Evolutionary conservation across 192 early-diverging fungal genomes (phyloP).

Genomic region (Coemansia erecta): DNA sequence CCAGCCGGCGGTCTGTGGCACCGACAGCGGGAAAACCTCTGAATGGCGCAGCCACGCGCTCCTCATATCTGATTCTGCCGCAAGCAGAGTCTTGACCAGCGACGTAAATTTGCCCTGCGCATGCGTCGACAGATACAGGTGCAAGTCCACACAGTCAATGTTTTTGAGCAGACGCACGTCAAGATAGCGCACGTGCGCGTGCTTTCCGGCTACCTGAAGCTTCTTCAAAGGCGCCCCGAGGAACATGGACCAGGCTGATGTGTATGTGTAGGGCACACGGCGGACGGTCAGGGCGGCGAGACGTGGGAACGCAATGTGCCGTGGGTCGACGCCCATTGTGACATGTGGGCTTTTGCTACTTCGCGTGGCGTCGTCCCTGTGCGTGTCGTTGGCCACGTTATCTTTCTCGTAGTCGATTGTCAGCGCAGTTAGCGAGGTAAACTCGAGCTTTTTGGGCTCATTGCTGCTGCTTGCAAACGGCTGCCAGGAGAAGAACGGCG

Average conservation of each 20-base stretch:
- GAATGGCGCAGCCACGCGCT: conserved; percentile 36
- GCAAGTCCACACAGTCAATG: conserved; percentile 21
- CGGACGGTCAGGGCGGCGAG: conserved; percentile 16
- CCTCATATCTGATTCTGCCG: conserved; percentile 4
- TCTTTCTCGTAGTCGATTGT: conserved; percentile 34
- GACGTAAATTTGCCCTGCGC: conserved; percentile 17
- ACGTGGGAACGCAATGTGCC: conserved; percentile 13
- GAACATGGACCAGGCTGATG: conserved; percentile 41
- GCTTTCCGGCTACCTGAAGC: conserved; percentile 28
- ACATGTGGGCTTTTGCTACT: conserved; percentile 12
- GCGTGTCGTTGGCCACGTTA: conserved; percentile 28
- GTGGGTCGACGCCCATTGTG: conserved; percentile 31
- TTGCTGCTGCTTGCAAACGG: conserved; percentile 12
- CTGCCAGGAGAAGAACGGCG: conserved; percentile 37
- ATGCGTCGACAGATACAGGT: conserved; percentile 13
- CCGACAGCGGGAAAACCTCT: conserved; percentile 32
- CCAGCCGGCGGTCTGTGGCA: conserved; percentile 22
- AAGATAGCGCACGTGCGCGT: conserved; percentile 30
- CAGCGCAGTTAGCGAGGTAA: conserved; percentile 17
- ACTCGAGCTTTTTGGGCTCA: not conserved
- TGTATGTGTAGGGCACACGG: conserved; percentile 33
- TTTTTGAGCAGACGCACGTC: conserved; percentile 8
- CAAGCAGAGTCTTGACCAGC: conserved; percentile 20
- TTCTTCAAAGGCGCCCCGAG: conserved; percentile 21
- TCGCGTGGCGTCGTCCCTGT: conserved; percentile 16